Percentiles rank a stretch among this genome's conserved stretches.
These are phyloP conservation scores for Boletus rufocinnamomeus DNA, from an alignment of 768 basidiomycete species.

Conservation along the genomic window DNA sequence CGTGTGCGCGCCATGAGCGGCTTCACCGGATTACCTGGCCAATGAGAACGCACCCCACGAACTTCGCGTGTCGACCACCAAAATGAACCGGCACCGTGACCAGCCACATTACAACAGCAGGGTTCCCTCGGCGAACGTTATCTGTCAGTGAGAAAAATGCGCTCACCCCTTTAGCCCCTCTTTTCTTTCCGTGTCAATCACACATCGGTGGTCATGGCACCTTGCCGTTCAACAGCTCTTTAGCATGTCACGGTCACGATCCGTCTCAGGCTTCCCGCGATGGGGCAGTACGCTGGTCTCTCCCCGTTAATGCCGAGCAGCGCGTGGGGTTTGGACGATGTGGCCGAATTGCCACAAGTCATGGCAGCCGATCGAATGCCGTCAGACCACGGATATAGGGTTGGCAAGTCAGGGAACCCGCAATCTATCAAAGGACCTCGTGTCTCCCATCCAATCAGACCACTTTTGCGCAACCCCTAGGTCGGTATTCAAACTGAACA, in stretches of 20 bases:
- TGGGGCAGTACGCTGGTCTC: background rate
- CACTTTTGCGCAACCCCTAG: background rate
- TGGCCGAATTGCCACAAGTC: background rate
- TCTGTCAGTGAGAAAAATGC: constrained; percentile 6
- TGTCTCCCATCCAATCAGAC: constrained; percentile 12
- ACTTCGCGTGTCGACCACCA: constrained; percentile 5
- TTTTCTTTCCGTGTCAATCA: background rate
- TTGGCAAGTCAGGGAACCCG: constrained; percentile 1
- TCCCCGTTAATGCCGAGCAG: constrained; percentile 2
- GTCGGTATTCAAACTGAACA: background rate
- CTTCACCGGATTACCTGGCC: constrained; percentile 11
- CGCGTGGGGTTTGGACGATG: background rate
- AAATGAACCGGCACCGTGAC: constrained; percentile 14
- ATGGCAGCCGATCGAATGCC: constrained; percentile 9
- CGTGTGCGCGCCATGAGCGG: constrained; percentile 6
- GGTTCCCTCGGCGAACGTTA: background rate
- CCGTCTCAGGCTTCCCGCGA: background rate
- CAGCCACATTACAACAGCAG: background rate
- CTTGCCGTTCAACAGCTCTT: background rate
- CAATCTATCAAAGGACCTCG: constrained; percentile 1
- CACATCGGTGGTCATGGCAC: background rate
- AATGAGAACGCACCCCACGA: constrained; percentile 7
- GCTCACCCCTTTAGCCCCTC: background rate
- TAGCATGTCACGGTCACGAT: background rate
- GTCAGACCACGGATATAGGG: background rate